Conservation (phyloP, 352 stramenopile species). For the Phytophthora lateralis region DNA sequence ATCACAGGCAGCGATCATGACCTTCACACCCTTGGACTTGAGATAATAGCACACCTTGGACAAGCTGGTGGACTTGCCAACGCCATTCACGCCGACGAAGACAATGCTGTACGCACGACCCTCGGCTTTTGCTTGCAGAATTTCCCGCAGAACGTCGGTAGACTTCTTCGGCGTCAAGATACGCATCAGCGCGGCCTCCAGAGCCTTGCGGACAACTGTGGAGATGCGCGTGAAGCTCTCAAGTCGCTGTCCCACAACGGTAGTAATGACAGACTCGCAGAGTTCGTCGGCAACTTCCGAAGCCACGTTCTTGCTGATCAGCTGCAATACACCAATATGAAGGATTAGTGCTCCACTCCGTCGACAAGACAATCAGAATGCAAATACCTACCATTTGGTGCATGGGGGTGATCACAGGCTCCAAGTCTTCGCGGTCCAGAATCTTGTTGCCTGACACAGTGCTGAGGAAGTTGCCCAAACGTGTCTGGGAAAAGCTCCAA, state of each 20-base stretch:
- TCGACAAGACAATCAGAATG: background rate
- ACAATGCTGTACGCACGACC: slow-evolving; percentile 97
- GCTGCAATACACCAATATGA: slow-evolving; percentile 38
- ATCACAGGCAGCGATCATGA: slow-evolving; percentile 97
- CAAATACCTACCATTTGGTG: slow-evolving; percentile 76
- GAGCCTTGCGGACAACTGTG: slow-evolving; percentile 94
- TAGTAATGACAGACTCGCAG: slow-evolving; percentile 93
- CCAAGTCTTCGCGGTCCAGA: slow-evolving; percentile 93
- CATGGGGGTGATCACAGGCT: slow-evolving; percentile 93
- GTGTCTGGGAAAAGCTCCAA: slow-evolving; percentile 86
- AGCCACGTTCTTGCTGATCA: slow-evolving; percentile 98
- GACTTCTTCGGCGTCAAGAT: slow-evolving; percentile 96
- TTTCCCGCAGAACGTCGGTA: slow-evolving; percentile 96
- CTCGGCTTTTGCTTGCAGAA: slow-evolving; percentile 86
- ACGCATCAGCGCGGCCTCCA: slow-evolving; percentile 93
- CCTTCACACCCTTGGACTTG: slow-evolving; percentile 96
- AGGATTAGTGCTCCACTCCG: background rate
- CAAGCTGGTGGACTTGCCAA: slow-evolving; percentile 98
- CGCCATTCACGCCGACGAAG: slow-evolving; percentile 99
- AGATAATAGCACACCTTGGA: slow-evolving; percentile 99
- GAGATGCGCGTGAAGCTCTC: slow-evolving; percentile 92
- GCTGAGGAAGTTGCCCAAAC: slow-evolving; percentile 82
- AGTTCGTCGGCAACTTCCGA: slow-evolving; percentile 95
- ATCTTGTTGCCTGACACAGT: slow-evolving; percentile 92
- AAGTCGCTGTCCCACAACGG: slow-evolving; percentile 95